A percentile compares a stretch with the other conserved stretches of the same genome.
These are phyloP conservation scores for Rhodotorula sp. DNA, from an alignment of 1,284 basidiomycete genomes.

Conservation along the genomic window DNA sequence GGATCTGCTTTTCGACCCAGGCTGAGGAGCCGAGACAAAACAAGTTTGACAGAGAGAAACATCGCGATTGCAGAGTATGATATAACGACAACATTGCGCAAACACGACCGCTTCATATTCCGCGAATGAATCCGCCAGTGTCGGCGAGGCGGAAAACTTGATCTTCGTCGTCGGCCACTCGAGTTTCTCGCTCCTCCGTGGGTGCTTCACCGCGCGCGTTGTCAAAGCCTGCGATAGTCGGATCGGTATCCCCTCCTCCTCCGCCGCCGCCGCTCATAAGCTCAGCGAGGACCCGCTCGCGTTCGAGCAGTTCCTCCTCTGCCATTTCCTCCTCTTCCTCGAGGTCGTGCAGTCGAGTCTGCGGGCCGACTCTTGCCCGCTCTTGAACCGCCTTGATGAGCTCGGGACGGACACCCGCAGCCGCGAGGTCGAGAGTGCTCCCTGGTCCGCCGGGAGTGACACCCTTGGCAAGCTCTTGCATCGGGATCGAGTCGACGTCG, in stretches of 20 bases:
- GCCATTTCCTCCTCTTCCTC: slow-evolving; percentile 28
- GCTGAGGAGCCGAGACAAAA: not conserved
- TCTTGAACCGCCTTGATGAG: slow-evolving; percentile 14
- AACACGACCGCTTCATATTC: not conserved
- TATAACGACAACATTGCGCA: not conserved
- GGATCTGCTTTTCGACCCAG: too few relatives aligned
- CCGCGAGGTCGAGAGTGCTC: slow-evolving; percentile 34
- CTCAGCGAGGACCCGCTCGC: slow-evolving; percentile 17
- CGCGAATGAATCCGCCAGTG: slow-evolving; percentile 15
- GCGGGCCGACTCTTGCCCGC: not conserved
- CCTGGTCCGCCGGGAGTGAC: slow-evolving; percentile 28
- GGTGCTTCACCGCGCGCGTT: slow-evolving; percentile 4
- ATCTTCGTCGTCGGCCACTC: not conserved
- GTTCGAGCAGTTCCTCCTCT: slow-evolving; percentile 16
- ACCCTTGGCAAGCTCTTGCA: slow-evolving; percentile 26
- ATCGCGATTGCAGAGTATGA: not conserved
- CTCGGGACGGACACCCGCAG: slow-evolving; percentile 18
- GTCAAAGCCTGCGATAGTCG: not conserved
- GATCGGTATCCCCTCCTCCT: not conserved
- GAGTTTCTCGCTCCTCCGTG: slow-evolving; percentile 9
- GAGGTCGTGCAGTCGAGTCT: slow-evolving; percentile 5
- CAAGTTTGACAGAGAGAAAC: too few relatives aligned
- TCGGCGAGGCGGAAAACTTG: slow-evolving; percentile 9
- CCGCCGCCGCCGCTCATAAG: slow-evolving; percentile 7
- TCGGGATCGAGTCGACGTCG: slow-evolving; percentile 49